Evolutionary conservation across 2,329 filamentous ascomycete species (phyloP).

Genomic region (Thermoascus crustaceus): DNA sequence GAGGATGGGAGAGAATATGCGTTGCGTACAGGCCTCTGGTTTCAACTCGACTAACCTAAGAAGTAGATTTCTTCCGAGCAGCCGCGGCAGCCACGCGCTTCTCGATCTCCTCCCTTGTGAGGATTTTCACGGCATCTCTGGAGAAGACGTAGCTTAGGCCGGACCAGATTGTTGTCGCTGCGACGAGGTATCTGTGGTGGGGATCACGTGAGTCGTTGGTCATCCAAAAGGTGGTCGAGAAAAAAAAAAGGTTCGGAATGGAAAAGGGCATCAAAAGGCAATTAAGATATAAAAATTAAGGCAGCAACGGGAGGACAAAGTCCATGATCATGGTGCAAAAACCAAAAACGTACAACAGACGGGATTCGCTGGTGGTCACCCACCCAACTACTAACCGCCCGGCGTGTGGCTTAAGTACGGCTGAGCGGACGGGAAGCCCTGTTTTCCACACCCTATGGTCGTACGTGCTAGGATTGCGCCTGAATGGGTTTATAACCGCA

Average conservation of each 20-base stretch:
- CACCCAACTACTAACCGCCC: constrained; percentile 42
- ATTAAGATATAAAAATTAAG: constrained; percentile 4
- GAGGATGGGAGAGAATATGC: no score
- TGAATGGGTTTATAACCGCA: constrained; percentile 12
- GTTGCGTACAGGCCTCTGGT: no score
- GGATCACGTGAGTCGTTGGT: neutral
- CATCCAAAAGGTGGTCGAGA: constrained; percentile 2
- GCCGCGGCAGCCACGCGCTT: constrained; percentile 25
- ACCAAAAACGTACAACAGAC: constrained; percentile 36
- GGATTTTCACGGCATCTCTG: constrained; percentile 85
- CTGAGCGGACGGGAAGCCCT: constrained; percentile 44
- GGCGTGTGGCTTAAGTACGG: constrained; percentile 42
- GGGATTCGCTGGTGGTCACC: constrained; percentile 42
- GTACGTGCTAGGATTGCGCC: constrained; percentile 22
- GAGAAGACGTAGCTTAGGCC: constrained; percentile 85
- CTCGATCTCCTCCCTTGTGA: constrained; percentile 43
- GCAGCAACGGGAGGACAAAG: no score
- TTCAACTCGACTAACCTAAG: no score
- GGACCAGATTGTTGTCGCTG: constrained; percentile 61
- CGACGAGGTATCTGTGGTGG: constrained; percentile 1
- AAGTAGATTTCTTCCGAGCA: constrained; percentile 20
- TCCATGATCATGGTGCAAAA: constrained; percentile 9
- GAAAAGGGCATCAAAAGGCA: constrained; percentile 1
- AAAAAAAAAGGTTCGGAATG: constrained; percentile 3
- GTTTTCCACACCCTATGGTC: constrained; percentile 42